Conservation (phyloP, 2,329 filamentous ascomycete species). For the Didymella exigua region DNA sequence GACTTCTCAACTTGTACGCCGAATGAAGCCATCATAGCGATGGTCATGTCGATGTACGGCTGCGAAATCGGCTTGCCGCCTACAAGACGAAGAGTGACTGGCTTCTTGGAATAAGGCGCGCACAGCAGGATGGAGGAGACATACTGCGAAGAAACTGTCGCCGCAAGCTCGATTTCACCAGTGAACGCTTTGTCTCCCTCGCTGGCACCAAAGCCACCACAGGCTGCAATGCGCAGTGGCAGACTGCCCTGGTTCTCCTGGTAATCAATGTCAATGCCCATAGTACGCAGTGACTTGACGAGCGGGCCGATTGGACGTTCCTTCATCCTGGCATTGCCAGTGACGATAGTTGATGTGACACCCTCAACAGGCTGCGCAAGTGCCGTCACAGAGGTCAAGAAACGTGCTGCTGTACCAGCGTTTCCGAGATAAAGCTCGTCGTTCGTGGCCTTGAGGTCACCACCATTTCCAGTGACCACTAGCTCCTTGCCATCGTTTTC, state of each 20-base stretch:
- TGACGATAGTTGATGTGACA: conserved; percentile 76
- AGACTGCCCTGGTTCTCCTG: conserved; percentile 82
- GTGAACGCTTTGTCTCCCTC: conserved; percentile 65
- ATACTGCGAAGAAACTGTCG: conserved; percentile 98
- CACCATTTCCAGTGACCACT: conserved; percentile 89
- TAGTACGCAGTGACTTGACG: conserved; percentile 84
- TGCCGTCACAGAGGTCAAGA: conserved; percentile 88
- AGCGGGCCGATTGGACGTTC: conserved; percentile 90
- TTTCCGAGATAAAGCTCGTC: conserved; percentile 91
- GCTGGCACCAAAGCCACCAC: conserved; percentile 65
- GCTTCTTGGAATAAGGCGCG: conserved; percentile 92
- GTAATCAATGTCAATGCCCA: conserved; percentile 87
- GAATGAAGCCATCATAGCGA: conserved; percentile 94
- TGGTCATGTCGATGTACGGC: conserved; percentile 98
- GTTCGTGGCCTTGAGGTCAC: conserved; percentile 75
- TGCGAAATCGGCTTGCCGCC: conserved; percentile 98
- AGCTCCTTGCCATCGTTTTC: conserved; percentile 92
- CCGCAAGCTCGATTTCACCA: conserved; percentile 87
- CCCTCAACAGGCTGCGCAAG: conserved; percentile 71
- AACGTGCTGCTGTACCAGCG: conserved; percentile 92
- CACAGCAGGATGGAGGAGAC: conserved; percentile 97
- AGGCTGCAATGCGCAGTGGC: conserved; percentile 78
- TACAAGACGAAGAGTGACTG: conserved; percentile 85
- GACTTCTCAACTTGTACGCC: conserved; percentile 82
- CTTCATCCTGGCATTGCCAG: conserved; percentile 96